Evolutionary conservation across 2,329 filamentous ascomycete genomes (phyloP).

Genomic region (Paecilomyces sp.): DNA sequence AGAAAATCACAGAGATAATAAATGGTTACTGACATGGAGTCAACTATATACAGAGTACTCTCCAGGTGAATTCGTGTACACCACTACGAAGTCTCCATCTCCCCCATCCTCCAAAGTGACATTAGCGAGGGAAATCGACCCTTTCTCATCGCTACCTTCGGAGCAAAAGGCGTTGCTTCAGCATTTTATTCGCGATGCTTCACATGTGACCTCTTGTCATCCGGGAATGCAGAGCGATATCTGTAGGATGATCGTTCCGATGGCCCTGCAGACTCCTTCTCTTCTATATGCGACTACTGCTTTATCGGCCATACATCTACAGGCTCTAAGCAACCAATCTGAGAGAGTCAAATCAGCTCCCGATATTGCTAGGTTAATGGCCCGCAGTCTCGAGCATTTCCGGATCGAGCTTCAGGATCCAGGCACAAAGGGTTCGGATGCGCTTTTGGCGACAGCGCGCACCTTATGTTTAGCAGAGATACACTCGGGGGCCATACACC

Average conservation of each 20-base stretch:
- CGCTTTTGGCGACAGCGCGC: constrained; percentile 34
- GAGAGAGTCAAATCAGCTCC: constrained; percentile 29
- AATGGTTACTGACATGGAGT: not conserved
- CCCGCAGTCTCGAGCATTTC: constrained; percentile 35
- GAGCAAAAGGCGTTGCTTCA: constrained; percentile 31
- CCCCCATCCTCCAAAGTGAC: constrained; percentile 12
- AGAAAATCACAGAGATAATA: not conserved
- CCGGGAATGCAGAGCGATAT: constrained; percentile 34
- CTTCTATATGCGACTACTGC: constrained; percentile 38
- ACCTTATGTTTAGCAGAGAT: constrained; percentile 38
- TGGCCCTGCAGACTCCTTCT: constrained; percentile 36
- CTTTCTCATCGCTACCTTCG: constrained; percentile 28
- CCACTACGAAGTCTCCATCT: constrained; percentile 17
- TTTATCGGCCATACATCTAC: constrained; percentile 35
- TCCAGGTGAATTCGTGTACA: constrained; percentile 33
- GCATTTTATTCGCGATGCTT: constrained; percentile 36
- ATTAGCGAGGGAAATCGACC: constrained; percentile 24
- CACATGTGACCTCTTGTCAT: constrained; percentile 34
- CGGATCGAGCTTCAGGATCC: constrained; percentile 32
- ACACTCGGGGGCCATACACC: constrained; percentile 33
- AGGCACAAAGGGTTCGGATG: constrained; percentile 21
- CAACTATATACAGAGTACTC: constrained; percentile 24
- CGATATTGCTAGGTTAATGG: constrained; percentile 32
- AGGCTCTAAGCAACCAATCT: constrained; percentile 27
- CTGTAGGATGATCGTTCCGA: constrained; percentile 36